A percentile compares a stretch with the other conserved stretches of the same genome.
Conservation (phyloP, 2,329 filamentous ascomycete genomes). For the Emmonsiellopsis sp. region DNA sequence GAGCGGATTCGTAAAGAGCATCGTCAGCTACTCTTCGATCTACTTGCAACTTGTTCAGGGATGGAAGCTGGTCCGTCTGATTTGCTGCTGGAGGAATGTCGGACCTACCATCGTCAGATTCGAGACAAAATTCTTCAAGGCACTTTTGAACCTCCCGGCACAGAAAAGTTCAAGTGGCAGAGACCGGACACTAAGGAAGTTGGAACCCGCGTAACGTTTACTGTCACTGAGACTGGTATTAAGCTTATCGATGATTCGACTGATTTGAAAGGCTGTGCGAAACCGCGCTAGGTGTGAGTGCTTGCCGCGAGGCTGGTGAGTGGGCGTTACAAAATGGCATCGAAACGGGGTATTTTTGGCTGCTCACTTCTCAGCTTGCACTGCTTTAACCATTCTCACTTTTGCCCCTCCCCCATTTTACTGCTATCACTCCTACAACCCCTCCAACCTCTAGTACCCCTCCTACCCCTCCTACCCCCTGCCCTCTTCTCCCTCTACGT, state of each 20-base stretch:
- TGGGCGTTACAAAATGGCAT: too few species aligned
- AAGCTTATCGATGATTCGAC: background rate
- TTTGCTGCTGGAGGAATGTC: background rate
- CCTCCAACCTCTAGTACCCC: too few species aligned
- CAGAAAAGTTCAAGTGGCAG: background rate
- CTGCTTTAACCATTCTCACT: too few species aligned
- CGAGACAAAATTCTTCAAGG: background rate
- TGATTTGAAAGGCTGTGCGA: background rate
- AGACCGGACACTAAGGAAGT: background rate
- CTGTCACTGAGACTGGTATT: background rate
- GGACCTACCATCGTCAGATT: background rate
- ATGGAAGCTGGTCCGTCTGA: background rate
- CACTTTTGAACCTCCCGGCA: background rate
- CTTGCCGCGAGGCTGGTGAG: too few species aligned
- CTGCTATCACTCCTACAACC: too few species aligned
- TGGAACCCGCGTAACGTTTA: background rate
- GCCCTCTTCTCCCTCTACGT: too few species aligned
- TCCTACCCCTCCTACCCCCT: too few species aligned
- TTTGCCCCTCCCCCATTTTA: too few species aligned
- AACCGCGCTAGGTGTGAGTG: background rate
- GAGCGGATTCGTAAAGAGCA: background rate
- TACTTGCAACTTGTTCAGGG: slow-evolving; percentile 8
- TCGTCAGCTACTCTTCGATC: background rate
- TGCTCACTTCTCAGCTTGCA: too few species aligned
- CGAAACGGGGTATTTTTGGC: too few species aligned